A percentile compares a stretch with the other conserved stretches of the same genome.
phyloP scores from a whole-genome alignment of 2,329 filamentous ascomycete genomes.

The Microsporum audouinii region DNA sequence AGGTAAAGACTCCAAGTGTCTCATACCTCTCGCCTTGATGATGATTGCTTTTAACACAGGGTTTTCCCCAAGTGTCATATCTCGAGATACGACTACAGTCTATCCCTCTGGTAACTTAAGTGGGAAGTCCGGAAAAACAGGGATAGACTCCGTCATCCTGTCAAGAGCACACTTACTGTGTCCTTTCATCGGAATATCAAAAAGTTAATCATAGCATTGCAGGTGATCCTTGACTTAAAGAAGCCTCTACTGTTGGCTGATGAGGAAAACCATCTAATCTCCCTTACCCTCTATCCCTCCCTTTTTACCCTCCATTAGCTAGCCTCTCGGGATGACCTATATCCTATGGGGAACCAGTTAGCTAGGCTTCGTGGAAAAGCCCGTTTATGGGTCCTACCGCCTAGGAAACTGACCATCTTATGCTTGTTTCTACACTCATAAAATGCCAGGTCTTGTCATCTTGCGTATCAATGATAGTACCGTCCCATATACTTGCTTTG shows the following conservation, averaged over 20 bases:
- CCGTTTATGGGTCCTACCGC: too few species aligned
- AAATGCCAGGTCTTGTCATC: neutral
- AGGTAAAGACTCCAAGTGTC: neutral
- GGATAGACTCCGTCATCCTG: neutral
- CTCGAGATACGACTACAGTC: neutral
- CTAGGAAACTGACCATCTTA: neutral
- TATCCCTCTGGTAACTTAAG: neutral
- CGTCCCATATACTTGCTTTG: neutral
- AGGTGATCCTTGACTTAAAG: neutral
- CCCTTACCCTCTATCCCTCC: neutral
- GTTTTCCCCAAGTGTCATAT: neutral
- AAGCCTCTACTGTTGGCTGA: neutral
- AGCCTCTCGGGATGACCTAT: neutral
- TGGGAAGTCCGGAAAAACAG: neutral
- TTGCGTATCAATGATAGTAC: neutral
- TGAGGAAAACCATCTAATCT: neutral
- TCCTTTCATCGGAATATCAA: neutral
- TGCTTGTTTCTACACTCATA: neutral
- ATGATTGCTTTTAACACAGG: neutral
- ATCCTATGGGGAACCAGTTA: neutral
- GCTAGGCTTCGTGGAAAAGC: too few species aligned
- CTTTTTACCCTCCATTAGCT: neutral
- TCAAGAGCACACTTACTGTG: neutral
- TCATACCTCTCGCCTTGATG: neutral
- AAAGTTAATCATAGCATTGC: neutral